These are phyloP conservation scores for Calonectria henricotiae DNA, from an alignment of 2,329 filamentous ascomycete species.

Conservation along the genomic window DNA sequence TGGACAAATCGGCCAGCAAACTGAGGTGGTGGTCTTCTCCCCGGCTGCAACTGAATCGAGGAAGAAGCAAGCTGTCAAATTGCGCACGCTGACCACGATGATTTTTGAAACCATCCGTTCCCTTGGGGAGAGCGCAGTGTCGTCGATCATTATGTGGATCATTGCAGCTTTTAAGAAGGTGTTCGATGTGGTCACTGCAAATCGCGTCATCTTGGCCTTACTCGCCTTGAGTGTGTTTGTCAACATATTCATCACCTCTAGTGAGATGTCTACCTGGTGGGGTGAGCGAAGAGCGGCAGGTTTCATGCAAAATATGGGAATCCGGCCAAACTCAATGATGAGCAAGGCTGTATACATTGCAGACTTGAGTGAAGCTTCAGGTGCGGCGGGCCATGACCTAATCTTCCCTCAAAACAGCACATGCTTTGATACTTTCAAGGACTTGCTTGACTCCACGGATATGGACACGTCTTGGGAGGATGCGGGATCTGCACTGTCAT, in stretches of 20 bases:
- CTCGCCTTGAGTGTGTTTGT: conserved; percentile 79
- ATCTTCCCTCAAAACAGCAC: conserved; percentile 67
- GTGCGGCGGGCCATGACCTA: conserved; percentile 54
- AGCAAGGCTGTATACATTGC: conserved; percentile 87
- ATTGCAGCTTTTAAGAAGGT: conserved; percentile 77
- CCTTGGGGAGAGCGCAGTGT: conserved; percentile 81
- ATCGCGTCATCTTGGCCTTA: conserved; percentile 81
- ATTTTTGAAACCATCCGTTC: conserved; percentile 82
- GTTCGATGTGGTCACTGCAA: conserved; percentile 79
- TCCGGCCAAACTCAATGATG: conserved; percentile 86
- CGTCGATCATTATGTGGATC: conserved; percentile 84
- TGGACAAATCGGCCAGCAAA: conserved; percentile 80
- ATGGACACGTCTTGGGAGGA: conserved; percentile 72
- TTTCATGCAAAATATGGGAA: conserved; percentile 87
- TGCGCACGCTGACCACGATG: conserved; percentile 77
- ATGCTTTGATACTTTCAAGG: conserved; percentile 75
- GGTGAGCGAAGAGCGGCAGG: conserved; percentile 83
- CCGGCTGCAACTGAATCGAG: conserved; percentile 65
- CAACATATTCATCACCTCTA: conserved; percentile 84
- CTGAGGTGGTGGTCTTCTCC: conserved; percentile 75
- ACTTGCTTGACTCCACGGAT: conserved; percentile 72
- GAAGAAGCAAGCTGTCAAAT: conserved; percentile 74
- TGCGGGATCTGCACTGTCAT: conserved; percentile 65
- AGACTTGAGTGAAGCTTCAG: conserved; percentile 81
- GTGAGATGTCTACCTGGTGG: conserved; percentile 86